Base-by-base conservation (phyloP, 495 filamentous ascomycete genomes). In the Penicillium crystallinum region DNA sequence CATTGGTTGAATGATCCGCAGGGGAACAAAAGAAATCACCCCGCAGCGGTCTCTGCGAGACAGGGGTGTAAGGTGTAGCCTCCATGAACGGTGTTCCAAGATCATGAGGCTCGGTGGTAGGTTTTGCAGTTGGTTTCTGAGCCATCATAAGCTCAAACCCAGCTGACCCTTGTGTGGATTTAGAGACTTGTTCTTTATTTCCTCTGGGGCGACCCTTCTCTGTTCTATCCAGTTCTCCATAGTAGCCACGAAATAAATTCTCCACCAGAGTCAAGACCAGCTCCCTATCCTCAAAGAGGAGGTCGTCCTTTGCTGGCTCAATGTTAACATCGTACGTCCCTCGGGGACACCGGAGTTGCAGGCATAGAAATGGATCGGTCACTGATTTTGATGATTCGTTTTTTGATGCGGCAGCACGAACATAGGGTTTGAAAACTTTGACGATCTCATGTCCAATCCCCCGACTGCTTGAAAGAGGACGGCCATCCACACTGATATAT, bases 271-370 rank as follows among this genome's bases (percentile, higher is more conserved):
- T 58, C 3, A 86, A 21, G 4, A 95, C 48, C 2, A 55, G 3
- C 0, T 80, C 63, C 25, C 82, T 73, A 37, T 93, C 72, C 23
- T 77, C 72, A 61, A 98, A 96, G 0, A 96, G 47, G 2, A 97
- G 80, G 64, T 96, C 86, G 55, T 97, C 87, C 63, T 98, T 98
- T 0, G 86, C 80, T 0, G 91, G 91, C 60, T 97, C 91, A 46
- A 97, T 77, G 58, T 96, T 97, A 2, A 81, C 77, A 71, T 97
- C 92, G 54, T 98, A 97, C 42, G 76, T 86, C 12, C 79, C 81
- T 4, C 62, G 65, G 1, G 85, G 81, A 58, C 91, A 96, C 4
- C 61, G 59, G 6, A 98, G 80, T 49, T 90, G 83, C 37, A 97
- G 57, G 14, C 77, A 79, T 22, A 97, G 66, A 64, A 96, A 92